Evolutionary conservation across 1,284 basidiomycete species (phyloP).

Genomic region (Rhodotorula sp.): DNA sequence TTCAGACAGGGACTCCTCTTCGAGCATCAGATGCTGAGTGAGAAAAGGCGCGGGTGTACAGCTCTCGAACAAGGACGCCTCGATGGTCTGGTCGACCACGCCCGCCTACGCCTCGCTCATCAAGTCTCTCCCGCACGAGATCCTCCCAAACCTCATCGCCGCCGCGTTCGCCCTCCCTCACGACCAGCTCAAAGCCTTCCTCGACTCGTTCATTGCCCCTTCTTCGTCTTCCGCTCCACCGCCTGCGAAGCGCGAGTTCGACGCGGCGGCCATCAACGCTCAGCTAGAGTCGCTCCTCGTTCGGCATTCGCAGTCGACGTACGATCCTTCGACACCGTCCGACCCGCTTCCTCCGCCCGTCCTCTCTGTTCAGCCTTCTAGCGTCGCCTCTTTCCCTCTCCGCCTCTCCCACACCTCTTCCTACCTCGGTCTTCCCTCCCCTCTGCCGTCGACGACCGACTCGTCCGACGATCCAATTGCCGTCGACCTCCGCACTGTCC

Average conservation of each 20-base stretch:
- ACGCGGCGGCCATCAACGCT: not conserved
- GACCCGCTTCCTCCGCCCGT: conserved; percentile 74
- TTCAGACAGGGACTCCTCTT: no score
- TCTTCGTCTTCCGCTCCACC: conserved; percentile 31
- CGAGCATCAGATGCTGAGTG: no score
- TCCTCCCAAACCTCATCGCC: conserved; percentile 76
- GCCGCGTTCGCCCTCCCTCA: conserved; percentile 77
- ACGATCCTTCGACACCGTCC: conserved; percentile 56
- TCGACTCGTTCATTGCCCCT: conserved; percentile 57
- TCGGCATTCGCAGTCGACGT: conserved; percentile 10
- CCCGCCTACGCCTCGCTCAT: conserved; percentile 73
- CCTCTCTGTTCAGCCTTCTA: conserved; percentile 66
- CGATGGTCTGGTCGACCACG: conserved; percentile 92
- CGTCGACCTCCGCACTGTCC: conserved; percentile 62
- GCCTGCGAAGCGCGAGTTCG: not conserved
- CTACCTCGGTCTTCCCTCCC: conserved; percentile 68
- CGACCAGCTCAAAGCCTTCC: conserved; percentile 30
- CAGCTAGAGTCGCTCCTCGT: conserved; percentile 3
- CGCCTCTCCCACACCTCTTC: conserved; percentile 80
- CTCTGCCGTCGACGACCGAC: not conserved
- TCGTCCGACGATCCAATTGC: conserved; percentile 47
- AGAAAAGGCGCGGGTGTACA: no score
- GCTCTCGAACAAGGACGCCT: conserved; percentile 69
- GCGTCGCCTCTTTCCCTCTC: conserved; percentile 86
- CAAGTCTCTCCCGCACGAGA: conserved; percentile 63